Percentiles rank a stretch among this genome's conserved stretches.
Conservation (phyloP, 78 protist genomes). For the Dictyostelium capitatum region DNA sequence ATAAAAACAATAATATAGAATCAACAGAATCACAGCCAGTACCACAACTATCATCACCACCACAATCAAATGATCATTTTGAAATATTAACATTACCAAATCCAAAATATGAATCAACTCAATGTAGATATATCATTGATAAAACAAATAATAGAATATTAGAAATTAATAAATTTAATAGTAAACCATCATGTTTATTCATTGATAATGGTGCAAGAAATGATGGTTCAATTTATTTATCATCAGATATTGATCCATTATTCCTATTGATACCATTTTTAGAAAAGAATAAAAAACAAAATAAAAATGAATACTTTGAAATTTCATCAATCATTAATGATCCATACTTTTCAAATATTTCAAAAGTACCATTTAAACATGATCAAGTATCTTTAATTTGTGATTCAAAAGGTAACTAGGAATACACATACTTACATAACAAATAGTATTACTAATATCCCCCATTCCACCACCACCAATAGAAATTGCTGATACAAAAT, state of each 20-base stretch:
- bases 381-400: constrained; percentile 43
- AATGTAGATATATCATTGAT: constrained; percentile 43
- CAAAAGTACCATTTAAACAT: not conserved
- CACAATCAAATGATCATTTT: not conserved
- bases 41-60: too few relatives aligned
- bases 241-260: constrained; percentile 61
- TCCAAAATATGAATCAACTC: constrained; percentile 31
- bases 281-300: constrained; percentile 5
- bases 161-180: constrained; percentile 58
- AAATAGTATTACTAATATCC: too few relatives aligned
- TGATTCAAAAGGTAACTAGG: constrained; percentile 35
- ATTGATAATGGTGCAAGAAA: constrained; percentile 59
- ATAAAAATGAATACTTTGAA: constrained; percentile 10
- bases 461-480: not conserved
- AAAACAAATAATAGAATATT: not conserved
- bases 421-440: not conserved
- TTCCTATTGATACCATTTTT: constrained; percentile 44
- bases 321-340: constrained; percentile 26
- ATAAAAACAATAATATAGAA: not conserved
- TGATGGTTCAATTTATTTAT: constrained; percentile 68
- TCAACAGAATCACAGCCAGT: too few relatives aligned
- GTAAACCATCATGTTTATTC: constrained; percentile 66
- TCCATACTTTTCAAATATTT: not conserved
- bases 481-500: not conserved
- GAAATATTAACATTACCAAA: constrained; percentile 32